These are phyloP conservation scores for Condylostoma magnum DNA, from an alignment of 169 alveolate genomes.

Conservation along the genomic window DNA sequence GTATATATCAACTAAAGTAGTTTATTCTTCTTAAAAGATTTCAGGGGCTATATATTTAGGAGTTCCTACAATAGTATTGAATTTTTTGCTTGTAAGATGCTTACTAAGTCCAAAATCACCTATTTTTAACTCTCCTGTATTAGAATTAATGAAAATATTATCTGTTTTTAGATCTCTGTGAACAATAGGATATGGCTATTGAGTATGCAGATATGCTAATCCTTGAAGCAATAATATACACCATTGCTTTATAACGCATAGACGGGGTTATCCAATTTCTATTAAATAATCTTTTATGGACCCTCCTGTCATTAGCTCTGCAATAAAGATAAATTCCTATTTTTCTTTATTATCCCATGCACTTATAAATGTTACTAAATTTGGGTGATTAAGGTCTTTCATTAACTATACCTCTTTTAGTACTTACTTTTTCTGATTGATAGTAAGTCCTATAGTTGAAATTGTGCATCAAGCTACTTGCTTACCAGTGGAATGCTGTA, in stretches of 20 bases:
- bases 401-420: slow-evolving; percentile 77
- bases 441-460: slow-evolving; percentile 49
- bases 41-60: slow-evolving; percentile 94
- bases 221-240: slow-evolving; percentile 87
- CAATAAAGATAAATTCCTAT: slow-evolving; percentile 85
- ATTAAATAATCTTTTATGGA: slow-evolving; percentile 78
- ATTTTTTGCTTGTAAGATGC: background rate
- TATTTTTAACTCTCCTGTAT: slow-evolving; percentile 84
- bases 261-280: slow-evolving; percentile 68
- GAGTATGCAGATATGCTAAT: slow-evolving; percentile 79
- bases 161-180: slow-evolving; percentile 93
- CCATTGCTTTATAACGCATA: slow-evolving; percentile 86
- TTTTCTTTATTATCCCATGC: slow-evolving; percentile 82
- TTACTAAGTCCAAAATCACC: slow-evolving; percentile 76
- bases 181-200: slow-evolving; percentile 80
- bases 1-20: slow-evolving; percentile 89
- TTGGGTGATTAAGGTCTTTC: slow-evolving; percentile 76
- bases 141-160: slow-evolving; percentile 85
- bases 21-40: slow-evolving; percentile 88
- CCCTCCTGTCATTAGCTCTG: slow-evolving; percentile 92
- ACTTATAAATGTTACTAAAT: slow-evolving; percentile 79
- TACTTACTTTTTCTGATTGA: slow-evolving; percentile 61
- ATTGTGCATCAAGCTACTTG: slow-evolving; percentile 92
- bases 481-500: slow-evolving; percentile 84
- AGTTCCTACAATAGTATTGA: slow-evolving; percentile 79